Conservation (phyloP, 768 basidiomycete species). For the Russula vinacea region DNA sequence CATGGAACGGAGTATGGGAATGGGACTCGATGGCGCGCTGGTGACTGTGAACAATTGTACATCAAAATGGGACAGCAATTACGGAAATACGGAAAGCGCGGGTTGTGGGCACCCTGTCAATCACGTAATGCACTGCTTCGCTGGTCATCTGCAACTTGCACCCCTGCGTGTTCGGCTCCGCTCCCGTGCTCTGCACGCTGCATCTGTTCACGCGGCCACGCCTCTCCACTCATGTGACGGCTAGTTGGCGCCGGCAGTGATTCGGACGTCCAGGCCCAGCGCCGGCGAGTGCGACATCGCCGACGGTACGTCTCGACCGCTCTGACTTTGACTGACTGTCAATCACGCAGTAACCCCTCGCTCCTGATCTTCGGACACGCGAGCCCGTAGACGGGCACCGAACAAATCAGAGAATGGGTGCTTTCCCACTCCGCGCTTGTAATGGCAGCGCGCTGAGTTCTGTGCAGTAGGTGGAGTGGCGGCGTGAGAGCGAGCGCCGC, state of each 20-base stretch:
- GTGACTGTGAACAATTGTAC: not conserved
- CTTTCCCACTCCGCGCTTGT: not conserved
- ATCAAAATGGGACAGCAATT: not conserved
- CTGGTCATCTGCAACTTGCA: not conserved
- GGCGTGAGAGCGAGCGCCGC: constrained; percentile 15
- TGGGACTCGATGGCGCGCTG: not conserved
- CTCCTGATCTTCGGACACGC: not conserved
- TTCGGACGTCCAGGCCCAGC: not conserved
- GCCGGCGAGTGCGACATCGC: not conserved
- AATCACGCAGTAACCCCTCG: not conserved
- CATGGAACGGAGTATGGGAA: too few relatives aligned
- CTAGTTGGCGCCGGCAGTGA: not conserved
- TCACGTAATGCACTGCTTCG: constrained; percentile 12
- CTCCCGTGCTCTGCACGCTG: not conserved
- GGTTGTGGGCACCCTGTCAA: not conserved
- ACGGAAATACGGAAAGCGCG: not conserved
- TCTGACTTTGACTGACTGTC: not conserved
- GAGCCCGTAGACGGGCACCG: not conserved
- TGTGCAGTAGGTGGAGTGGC: not conserved
- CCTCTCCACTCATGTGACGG: constrained; percentile 1
- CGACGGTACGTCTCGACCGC: not conserved
- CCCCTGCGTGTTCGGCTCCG: constrained; percentile 8
- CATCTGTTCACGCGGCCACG: not conserved
- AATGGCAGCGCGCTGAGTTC: not conserved
- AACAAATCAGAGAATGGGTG: not conserved